Evolutionary conservation across 1,284 basidiomycete species (phyloP), one percentile per base, ranked within the genome.

Genomic region (Papiliotrema laurentii): DNA sequence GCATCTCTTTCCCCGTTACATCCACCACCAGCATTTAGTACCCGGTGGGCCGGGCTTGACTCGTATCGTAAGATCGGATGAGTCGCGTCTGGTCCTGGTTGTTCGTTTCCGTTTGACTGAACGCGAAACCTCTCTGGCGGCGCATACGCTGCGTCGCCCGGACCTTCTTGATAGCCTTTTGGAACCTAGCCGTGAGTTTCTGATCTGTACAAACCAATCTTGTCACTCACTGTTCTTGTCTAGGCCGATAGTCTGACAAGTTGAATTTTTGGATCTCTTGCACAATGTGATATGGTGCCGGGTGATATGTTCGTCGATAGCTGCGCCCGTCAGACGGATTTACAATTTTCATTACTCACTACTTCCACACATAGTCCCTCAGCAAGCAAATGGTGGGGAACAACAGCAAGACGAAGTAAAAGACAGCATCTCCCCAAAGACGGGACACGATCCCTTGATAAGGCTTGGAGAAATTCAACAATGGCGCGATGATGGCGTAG

Each of bases 211-310:
- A 2, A 16, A 22, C 27, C 21, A 13, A 11, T 21, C 16, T n/a
- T 19, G 11, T 0, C 28, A 82, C 86, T 65, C 64, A 89, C 84
- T 98, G 94, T 73, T 96, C 94, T 76, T 97, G 94, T 50, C 94
- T 80, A 1, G 96, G 96, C 37, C 96, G 80, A 70, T 97, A 97
- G 69, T 99, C 96, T 9, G 92, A 91, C 54, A 97, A 85, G 69
- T 97, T 96, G 78, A 96, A 97, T 76, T 97, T 97, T 74, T 93
- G 90, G 45, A 81, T 79, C 73, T 98, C 96, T 69, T 98, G 94
- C 0, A 94, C 92, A 58, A 98, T 91, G 71, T 99, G 94, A 72
- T 97, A 97, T 16, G 91, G 85, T 41, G 84, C 80, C 1, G 96
- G 96, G 55, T 77, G 75, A 73, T 97, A 97, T 26, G 94, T 94